A percentile compares a stretch with the other conserved stretches of the same genome.
Conservation (phyloP, 345 rosid species). For the Acer yangbiense region DNA sequence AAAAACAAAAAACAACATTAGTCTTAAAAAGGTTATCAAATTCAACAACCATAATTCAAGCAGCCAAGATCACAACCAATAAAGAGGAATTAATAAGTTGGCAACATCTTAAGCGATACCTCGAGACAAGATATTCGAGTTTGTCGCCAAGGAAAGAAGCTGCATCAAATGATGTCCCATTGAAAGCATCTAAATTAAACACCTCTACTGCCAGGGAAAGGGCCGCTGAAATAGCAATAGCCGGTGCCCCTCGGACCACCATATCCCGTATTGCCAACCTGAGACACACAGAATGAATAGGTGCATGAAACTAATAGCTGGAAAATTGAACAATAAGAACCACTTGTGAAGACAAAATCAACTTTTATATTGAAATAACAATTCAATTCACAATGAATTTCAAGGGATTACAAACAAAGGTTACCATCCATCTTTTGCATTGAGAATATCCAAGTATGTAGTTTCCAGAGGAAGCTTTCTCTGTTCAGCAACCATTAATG, state of each 20-base stretch:
- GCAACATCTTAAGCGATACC: slow-evolving; percentile 34
- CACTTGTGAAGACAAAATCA: not conserved
- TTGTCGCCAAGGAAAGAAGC: slow-evolving; percentile 50
- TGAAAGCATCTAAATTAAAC: slow-evolving; percentile 49
- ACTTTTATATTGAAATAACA: not conserved
- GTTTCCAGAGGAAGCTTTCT: slow-evolving; percentile 88
- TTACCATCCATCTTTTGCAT: slow-evolving; percentile 84
- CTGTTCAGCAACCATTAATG: slow-evolving; percentile 35
- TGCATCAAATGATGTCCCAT: slow-evolving; percentile 59
- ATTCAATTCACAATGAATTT: not conserved
- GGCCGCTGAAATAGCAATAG: slow-evolving; percentile 93
- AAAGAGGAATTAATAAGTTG: not conserved
- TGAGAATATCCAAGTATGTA: slow-evolving; percentile 56
- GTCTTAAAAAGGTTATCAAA: not conserved
- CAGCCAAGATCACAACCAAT: not conserved
- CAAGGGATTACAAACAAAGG: not conserved
- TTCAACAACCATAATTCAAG: slow-evolving; percentile 2
- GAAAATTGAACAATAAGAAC: not conserved
- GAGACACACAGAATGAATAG: not conserved
- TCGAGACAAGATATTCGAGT: slow-evolving; percentile 79
- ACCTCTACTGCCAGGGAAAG: slow-evolving; percentile 93
- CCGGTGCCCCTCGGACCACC: slow-evolving; percentile 99
- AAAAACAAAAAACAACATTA: not conserved
- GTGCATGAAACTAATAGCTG: too few relatives aligned
- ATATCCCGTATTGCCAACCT: slow-evolving; percentile 91